Evolutionary conservation across 1,284 basidiomycete species (phyloP), one percentile per base, ranked within the genome.

Genomic region (Xerocomus alliaceus): DNA sequence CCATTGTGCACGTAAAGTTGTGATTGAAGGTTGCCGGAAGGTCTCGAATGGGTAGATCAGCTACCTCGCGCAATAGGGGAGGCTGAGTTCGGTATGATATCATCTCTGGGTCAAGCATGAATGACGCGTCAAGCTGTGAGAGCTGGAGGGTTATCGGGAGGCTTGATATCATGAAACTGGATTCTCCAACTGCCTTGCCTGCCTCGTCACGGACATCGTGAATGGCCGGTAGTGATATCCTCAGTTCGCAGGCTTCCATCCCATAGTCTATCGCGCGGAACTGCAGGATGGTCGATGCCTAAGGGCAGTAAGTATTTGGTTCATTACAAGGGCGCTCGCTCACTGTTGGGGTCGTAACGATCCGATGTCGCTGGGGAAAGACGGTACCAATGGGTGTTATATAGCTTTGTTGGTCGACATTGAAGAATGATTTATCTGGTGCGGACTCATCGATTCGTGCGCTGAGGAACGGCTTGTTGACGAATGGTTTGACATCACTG

Each of bases 401-500:
- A 39, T 54, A 48, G 41, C 39, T 39, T 45, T 31, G 46, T 13
- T 54, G 60, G 35, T 61, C 56, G 28, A 20, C 34, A 17, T 54
- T 32, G 49, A 50, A 61, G 22, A 60, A 61, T 22, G 46, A 50
- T 11, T 50, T 35, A 7, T 54, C 46, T 28, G 60, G 56, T 11
- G 20, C 22, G 4, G 56, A 61, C n/a, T 29, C 47, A 20, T 61
- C 51, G 10, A 61, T 17, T 24, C 41, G 56, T 8, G 60, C 46
- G 24, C 46, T 61, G 34, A 61, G 41, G n/a, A 60, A 60, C n/a
- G 60, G 60, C 20, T 54, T 54, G 41, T 61, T 59, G 56, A 39
- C 13, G 46, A 61, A 61, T 24, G 60, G 56, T 18, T 49, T 34
- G 26, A 54, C 51, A 29, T 54, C 46, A 11, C 26, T 45, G n/a